Base-by-base conservation (phyloP, 208 protist genomes). In the Crithidia acanthocephali region DNA sequence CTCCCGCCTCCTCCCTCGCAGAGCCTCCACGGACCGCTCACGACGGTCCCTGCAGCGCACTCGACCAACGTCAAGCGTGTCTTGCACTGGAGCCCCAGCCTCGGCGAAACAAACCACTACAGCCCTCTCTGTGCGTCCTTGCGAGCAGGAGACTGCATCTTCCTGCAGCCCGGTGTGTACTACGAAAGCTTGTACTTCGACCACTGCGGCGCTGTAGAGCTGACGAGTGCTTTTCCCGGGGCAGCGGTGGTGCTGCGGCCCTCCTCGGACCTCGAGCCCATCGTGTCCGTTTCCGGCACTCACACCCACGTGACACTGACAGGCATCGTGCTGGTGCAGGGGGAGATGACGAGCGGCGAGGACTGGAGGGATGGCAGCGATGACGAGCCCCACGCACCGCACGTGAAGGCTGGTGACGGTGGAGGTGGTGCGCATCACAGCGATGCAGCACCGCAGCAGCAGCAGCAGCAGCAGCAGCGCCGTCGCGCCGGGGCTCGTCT, bases 101-200 rank as follows among this genome's bases (percentile, higher is more conserved):
- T 40, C 3, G 47, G 47, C 13, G 30, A 56, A 28, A 22, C 32
- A 28, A 68, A 68, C 40, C 48, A 40, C 22, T 71, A 72, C 64
- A 10, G 48, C 9, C 48, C 30, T 1, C 9, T 22, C 28, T 68
- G 65, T 59, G 22, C 53, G 4, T 35, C 63, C 2, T n/a, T 78
- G 66, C 10, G 16, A 16, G 37, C 60, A 8, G 68, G 75, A 8
- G 79, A 80, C 63, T 79, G 76, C 27, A 30, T 91, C 20, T 45
- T 72, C 35, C 76, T 94, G 40, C 61, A 83, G 58, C 85, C 85
- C 4, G 88, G 88, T 16, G 76, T 88, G 11, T 94, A 94, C 72
- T 68, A 83, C 52, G 88, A 89, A 66, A 80, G 69, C 45, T 30
- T 91, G 20, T 7, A 44, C 33, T 62, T 94, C 28, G 45, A 80